Evolutionary conservation across 768 basidiomycete species (phyloP), one percentile per base, ranked within the genome.

Genomic region (Dendrothele bispora): DNA sequence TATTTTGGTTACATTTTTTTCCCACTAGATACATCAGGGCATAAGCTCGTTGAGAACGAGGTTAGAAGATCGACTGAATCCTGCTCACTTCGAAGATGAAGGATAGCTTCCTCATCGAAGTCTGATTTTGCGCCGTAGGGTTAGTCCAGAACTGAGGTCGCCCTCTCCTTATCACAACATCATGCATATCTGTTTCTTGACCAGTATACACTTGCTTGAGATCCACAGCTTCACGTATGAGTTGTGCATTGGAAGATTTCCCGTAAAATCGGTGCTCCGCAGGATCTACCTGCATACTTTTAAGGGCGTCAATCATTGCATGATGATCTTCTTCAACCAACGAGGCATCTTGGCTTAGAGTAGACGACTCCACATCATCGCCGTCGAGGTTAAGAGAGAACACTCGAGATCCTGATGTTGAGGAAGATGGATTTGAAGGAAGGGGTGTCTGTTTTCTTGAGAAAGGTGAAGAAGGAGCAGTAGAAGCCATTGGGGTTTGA

Each of bases 131-230:
- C 74, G 39, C 79, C 80, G 65, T 42, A 50, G 52, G 50, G 42
- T 36, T 21, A 46, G 21, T n/a, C 47, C 54, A 55, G 32, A 56
- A 61, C 39, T 62, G 42, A n/a, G 55, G 46, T 15, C 58, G 50
- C 20, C 52, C 36, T 0, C 53, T 43, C 7, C 53, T 55, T 4
- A 59, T 41, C 22, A 57, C 37, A 14, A 46, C 49, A 1, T 53
- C 44, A 18, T 28, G 39, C 24, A 43, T 17, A 35, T 50, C 52
- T 52, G 61, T 56, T 5, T 65, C 63, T 4, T 55, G 49, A 15
- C 79, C 77, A 1, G 73, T 72, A 22, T 72, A 78, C 48, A 82
- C 79, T 24, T 75, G 72, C 60, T 84, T 86, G 8, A 84, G 64
- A 50, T 81, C 78, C 10, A 84, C 69, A 2, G 82, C 83, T 5